Conservation (phyloP, 78 protist genomes). For the Pigoraptor vietnamica region DNA sequence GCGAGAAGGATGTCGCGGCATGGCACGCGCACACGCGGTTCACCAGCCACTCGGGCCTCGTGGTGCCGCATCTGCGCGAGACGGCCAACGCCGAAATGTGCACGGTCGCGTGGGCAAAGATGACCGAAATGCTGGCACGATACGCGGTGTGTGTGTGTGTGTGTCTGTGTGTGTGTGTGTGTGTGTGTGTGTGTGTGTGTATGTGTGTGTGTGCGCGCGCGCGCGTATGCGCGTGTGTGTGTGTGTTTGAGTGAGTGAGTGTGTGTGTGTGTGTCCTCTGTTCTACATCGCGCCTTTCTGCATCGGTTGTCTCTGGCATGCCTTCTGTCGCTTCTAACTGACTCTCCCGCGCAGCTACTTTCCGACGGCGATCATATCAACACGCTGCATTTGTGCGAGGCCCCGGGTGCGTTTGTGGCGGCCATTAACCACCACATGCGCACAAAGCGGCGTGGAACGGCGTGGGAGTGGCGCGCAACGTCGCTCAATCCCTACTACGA, state of each 20-base stretch:
- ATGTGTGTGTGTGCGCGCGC: no score
- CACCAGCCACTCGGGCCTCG: not conserved
- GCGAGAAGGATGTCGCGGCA: not conserved
- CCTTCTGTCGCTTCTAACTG: no score
- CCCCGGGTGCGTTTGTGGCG: slow-evolving; percentile 42
- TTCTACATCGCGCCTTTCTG: no score
- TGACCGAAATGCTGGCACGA: slow-evolving; percentile 22
- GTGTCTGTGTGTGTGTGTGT: no score
- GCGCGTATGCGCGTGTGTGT: no score
- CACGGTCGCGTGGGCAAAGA: slow-evolving; percentile 45
- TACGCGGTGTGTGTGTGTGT: not conserved
- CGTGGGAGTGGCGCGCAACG: slow-evolving; percentile 23
- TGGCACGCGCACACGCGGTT: slow-evolving; percentile 22
- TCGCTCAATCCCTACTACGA: slow-evolving; percentile 41
- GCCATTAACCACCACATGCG: slow-evolving; percentile 30
- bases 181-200: no score
- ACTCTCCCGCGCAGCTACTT: no score
- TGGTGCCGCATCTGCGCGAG: not conserved
- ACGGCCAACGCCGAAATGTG: slow-evolving; percentile 22
- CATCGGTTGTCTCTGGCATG: no score
- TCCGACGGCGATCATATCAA: not conserved
- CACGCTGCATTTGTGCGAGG: slow-evolving; percentile 42
- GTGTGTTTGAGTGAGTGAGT: no score
- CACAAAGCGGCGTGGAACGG: not conserved
- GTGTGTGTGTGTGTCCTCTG: no score